These are phyloP conservation scores for Hansfordia pulvinata DNA, from an alignment of 2,329 filamentous ascomycete genomes.

Conservation along the genomic window DNA sequence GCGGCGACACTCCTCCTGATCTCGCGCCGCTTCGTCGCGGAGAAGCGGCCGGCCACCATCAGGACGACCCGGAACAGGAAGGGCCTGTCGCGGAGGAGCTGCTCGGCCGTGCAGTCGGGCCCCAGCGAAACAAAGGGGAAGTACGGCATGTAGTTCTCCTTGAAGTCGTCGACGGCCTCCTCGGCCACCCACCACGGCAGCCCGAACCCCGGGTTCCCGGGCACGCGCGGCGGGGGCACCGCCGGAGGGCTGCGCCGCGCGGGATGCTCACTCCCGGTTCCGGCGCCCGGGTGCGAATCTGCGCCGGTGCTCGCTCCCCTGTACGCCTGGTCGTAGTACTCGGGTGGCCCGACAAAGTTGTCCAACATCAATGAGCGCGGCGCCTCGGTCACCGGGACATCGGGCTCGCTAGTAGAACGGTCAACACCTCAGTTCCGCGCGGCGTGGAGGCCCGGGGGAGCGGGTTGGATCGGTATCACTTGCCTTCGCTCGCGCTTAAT, in stretches of 20 bases:
- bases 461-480: constrained; percentile 1
- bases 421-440: no score
- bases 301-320: no score
- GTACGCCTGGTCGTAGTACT: no score
- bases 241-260: constrained; percentile 1
- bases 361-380: no score
- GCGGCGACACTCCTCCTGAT: constrained; percentile 26
- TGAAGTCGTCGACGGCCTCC: constrained; percentile 19
- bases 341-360: no score
- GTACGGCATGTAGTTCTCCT: constrained; percentile 16
- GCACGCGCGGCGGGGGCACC: constrained; percentile 2
- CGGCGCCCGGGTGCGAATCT: neutral
- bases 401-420: no score
- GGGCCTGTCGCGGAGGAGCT: constrained; percentile 19
- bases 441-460: neutral
- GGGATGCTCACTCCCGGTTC: neutral
- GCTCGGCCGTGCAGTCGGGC: constrained; percentile 13
- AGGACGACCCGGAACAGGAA: constrained; percentile 24
- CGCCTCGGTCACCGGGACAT: no score
- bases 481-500: constrained; percentile 10
- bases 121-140: constrained; percentile 24
- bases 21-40: constrained; percentile 18
- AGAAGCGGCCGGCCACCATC: constrained; percentile 18
- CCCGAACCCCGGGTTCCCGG: constrained; percentile 16
- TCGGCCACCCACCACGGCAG: constrained; percentile 25